Base-by-base conservation (phyloP, 371 early-diverging fungal genomes). In the Mucor racemosus region DNA sequence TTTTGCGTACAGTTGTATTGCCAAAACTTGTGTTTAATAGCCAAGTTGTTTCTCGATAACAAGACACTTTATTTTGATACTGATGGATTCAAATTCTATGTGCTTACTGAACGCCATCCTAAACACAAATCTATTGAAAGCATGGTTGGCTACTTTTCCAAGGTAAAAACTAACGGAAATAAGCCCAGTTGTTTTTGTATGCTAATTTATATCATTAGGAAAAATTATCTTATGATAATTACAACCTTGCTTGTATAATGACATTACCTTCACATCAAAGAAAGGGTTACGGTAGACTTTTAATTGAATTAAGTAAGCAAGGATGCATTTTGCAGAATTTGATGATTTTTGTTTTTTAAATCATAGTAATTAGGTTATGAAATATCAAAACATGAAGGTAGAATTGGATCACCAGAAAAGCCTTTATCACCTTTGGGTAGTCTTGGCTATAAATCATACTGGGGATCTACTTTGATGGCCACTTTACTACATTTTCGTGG, bases 61-160 rank as follows among this genome's bases (percentile, higher is more conserved):
- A 99, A 99, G 75, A 99, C 99, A 3, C 81, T 99, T 14, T 98
- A 97, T 68, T 99, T 96, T 76, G 99, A 99, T 68, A 94, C 99
- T 21, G 96, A 98, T 69, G 97, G 97, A 13, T 99, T 99, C 75
- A 84, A 95, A 59, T 99, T 99, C 67, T 99, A 99, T 78, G 89
- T 99, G 7, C 80, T 99, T 68, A 91, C 92, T n/a, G 88, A 91
- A 66, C 81, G 75, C 14, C 86, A 91, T 63, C 42, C 63, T 70
- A 8, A 61, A 75, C 8, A 55, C 63, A 68, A 64, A 76, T 17
- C 79, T 63, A 17, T 62, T 13, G 88, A 87, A 54, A 69, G 75
- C 5, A 84, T 90, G 64, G 86, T 86, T 4, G 92, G 90, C 0
- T 90, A 88, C 64, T 91, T 91, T 69, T 91, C 92, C 34, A 87